Evolutionary conservation across 2,329 filamentous ascomycete genomes (phyloP), one percentile per base, ranked within the genome.

Genomic region (Aureobasidium sp.): DNA sequence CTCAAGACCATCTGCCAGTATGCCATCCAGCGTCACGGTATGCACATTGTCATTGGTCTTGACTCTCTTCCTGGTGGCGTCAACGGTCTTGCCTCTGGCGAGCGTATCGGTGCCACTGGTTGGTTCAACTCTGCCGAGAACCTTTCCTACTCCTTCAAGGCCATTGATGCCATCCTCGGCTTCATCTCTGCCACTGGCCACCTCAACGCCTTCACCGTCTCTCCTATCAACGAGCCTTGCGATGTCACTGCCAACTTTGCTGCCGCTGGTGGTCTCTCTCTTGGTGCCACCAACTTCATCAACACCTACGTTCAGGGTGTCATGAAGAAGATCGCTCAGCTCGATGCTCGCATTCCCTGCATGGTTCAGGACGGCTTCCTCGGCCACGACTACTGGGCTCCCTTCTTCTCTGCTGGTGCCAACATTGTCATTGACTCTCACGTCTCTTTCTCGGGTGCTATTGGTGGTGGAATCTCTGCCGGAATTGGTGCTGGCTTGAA

Each of bases 11-110:
- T 64, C 62, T 52, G 48, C 47, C 24, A 60, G 9, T 75, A 76
- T 48, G 73, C 73, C 33, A 75, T 75, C 42, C 59, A 65, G 12
- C 69, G 67, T 35, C 70, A 73, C 62, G 67, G 66, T 39, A 74
- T 74, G 72, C 72, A 75, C 62, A 66, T 74, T 54, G 67, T 74
- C 35, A 65, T 74, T 17, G 72, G 69, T 37, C 64, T 74, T 15
- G 72, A 74, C 65, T 69, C 70, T 8, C 67, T 71, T 7, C 66
- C 68, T n/a, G 67, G 72, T 31, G 67, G 71, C 65, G 70, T 74
- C 50, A 75, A 75, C 60, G 64, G 64, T 29, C 66, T 68, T 37
- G 64, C 63, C 14, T 66, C 67, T 45, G 68, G 67, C 40, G 67
- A 68, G 54, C 64, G 64, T 12, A 61, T 68, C 60, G 70, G 69